Percentiles rank a stretch among this genome's conserved stretches.
Conservation (phyloP, 2,329 filamentous ascomycete genomes). For the Diaporthe citriasiana region DNA sequence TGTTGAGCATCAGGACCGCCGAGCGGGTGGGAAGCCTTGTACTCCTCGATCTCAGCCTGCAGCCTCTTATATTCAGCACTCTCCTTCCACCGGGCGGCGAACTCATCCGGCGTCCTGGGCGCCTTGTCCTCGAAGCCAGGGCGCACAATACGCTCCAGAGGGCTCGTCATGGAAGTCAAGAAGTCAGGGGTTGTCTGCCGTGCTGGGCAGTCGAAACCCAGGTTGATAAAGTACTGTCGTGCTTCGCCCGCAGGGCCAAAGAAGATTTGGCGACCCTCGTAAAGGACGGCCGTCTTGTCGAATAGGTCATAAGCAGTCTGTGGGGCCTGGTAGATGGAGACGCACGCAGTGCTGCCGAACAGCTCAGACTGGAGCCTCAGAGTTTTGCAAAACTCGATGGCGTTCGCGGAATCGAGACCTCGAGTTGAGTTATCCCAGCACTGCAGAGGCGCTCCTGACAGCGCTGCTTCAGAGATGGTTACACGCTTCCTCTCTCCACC, state of each 20-base stretch:
- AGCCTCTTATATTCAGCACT: constrained; percentile 65
- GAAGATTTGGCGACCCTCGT: constrained; percentile 74
- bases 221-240: constrained; percentile 74
- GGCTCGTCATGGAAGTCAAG: constrained; percentile 77
- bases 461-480: constrained; percentile 72
- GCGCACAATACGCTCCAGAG: constrained; percentile 68
- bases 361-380: constrained; percentile 77
- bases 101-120: constrained; percentile 73
- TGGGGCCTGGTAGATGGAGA: constrained; percentile 81
- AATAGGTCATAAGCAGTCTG: constrained; percentile 75
- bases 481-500: constrained; percentile 81
- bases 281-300: constrained; percentile 71
- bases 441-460: constrained; percentile 73
- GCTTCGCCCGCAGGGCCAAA: constrained; percentile 73
- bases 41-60: constrained; percentile 68
- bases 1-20: constrained; percentile 68
- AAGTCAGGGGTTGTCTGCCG: constrained; percentile 80
- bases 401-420: constrained; percentile 81
- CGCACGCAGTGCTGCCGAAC: constrained; percentile 74
- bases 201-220: constrained; percentile 77
- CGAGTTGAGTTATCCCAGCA: constrained; percentile 81
- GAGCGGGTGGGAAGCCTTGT: constrained; percentile 67
- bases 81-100: constrained; percentile 70
- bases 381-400: constrained; percentile 81
- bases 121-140: constrained; percentile 68